These are phyloP conservation scores for Opeltia flavorubescens DNA, from an alignment of 495 filamentous ascomycete species.

Conservation along the genomic window DNA sequence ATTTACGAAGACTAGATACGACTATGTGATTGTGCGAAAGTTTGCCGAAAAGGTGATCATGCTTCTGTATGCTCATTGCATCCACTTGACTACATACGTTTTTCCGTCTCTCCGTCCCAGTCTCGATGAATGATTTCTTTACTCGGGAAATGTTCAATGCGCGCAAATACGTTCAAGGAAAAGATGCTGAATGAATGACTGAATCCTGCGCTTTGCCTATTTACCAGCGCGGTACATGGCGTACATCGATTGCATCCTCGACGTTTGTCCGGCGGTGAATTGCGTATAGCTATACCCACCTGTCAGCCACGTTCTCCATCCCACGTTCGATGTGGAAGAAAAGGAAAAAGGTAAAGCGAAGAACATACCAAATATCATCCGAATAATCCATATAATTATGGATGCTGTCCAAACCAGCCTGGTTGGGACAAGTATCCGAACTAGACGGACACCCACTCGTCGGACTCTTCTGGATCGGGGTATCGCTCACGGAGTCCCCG, in stretches of 20 bases:
- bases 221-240: conserved; percentile 23
- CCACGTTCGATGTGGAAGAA: background rate
- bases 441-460: conserved; percentile 33
- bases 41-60: no score
- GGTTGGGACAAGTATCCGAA: conserved; percentile 32
- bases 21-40: no score
- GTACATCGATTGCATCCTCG: conserved; percentile 36
- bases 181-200: no score
- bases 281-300: conserved; percentile 20
- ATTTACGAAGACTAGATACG: no score
- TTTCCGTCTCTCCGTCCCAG: no score
- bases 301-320: conserved; percentile 3
- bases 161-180: no score
- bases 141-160: no score
- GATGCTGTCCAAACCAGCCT: conserved; percentile 30
- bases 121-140: no score
- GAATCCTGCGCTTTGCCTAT: no score
- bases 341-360: background rate
- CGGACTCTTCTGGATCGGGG: conserved; percentile 30
- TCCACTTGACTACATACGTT: no score
- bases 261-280: conserved; percentile 30
- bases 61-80: no score
- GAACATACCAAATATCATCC: conserved; percentile 28
- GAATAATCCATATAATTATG: conserved; percentile 43
- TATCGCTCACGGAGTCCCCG: conserved; percentile 38